Base-by-base conservation (phyloP, 495 filamentous ascomycete species). In the Penicillium bovifimosum region DNA sequence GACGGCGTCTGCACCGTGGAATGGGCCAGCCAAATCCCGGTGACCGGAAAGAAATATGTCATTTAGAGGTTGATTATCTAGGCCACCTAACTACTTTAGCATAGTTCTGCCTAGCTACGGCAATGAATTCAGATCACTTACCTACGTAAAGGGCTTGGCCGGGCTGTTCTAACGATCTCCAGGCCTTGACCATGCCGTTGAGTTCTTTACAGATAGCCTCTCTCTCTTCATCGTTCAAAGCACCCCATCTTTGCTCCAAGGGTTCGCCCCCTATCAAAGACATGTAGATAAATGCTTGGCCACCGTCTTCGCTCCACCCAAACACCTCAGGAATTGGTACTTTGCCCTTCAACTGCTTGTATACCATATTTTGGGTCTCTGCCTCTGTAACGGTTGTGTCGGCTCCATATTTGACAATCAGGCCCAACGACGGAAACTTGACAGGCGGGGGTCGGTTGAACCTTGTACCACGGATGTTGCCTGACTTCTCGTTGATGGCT, bases 241-340 rank as follows among this genome's bases (percentile, higher is more conserved):
- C 47, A 41, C 47, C 52, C 76, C 74, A 76, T 39, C 59, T 56
- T 29, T 71, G 44, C 49, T 70, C 54, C 44, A 77, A 44, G 14
- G 67, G 66, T 18, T 60, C 66, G 17, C 72, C 73, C 33, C 63
- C 39, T 20, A 78, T 63, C 45, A 72, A 55, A 52, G 74, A 56
- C 75, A 77, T 77, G 47, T 76, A 77, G 40, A 77, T 71, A 60
- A 78, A 80, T 11, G 57, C 58, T 44, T 67, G 59, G 39, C 69
- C 58, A 27, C 57, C 62, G 50, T 78, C 72, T 44, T 60, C 62
- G 14, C 64, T 56, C 74, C 74, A 76, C 24, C 71, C 73, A 59
- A 71, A 77, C 6, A 79, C 59, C 51, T 77, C 71, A 9, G 75
- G 74, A 17, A 75, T 61, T 34, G 73, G 74, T 26, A 76, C 66